Percentiles rank a stretch among this genome's conserved stretches.
Conservation (phyloP, 441 rosid species). For the Pelargonium fulgidum region DNA sequence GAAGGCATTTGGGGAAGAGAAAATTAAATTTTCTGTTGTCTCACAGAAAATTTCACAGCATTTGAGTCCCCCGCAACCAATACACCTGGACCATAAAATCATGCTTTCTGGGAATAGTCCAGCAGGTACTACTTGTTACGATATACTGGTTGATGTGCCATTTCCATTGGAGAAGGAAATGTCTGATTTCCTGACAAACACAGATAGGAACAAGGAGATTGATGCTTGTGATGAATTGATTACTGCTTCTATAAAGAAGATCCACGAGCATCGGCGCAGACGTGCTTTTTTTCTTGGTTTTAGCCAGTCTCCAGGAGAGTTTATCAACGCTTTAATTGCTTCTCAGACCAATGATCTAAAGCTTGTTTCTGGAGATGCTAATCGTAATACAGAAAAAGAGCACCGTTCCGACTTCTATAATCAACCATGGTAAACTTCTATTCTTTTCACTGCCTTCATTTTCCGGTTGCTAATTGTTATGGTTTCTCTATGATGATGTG, state of each 20-base stretch:
- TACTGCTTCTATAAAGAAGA: slow-evolving; percentile 75
- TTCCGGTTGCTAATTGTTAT: slow-evolving; percentile 3
- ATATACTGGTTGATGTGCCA: slow-evolving; percentile 84
- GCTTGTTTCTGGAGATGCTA: slow-evolving; percentile 74
- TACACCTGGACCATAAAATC: slow-evolving; percentile 80
- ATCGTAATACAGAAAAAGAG: slow-evolving; percentile 79
- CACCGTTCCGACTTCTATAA: slow-evolving; percentile 81
- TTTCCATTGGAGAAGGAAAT: slow-evolving; percentile 81
- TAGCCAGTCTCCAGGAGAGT: slow-evolving; percentile 93
- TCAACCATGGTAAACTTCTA: slow-evolving; percentile 77
- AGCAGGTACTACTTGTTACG: slow-evolving; percentile 79
- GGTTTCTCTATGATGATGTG: slow-evolving; percentile 1
- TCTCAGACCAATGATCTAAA: slow-evolving; percentile 90
- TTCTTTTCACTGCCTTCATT: slow-evolving; percentile 4
- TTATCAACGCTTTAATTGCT: slow-evolving; percentile 74
- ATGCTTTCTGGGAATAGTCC: slow-evolving; percentile 87
- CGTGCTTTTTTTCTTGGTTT: slow-evolving; percentile 92
- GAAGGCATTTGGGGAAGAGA: slow-evolving; percentile 84
- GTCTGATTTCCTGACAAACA: slow-evolving; percentile 63
- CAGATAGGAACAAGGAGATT: slow-evolving; percentile 86
- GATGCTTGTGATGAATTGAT: slow-evolving; percentile 87
- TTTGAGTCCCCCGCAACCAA: slow-evolving; percentile 69
- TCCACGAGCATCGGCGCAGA: slow-evolving; percentile 83
- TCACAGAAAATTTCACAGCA: slow-evolving; percentile 78
- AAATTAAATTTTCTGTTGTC: slow-evolving; percentile 69